These are phyloP conservation scores for Tolypocladium nubicola DNA, from an alignment of 2,329 filamentous ascomycete species.

Conservation along the genomic window DNA sequence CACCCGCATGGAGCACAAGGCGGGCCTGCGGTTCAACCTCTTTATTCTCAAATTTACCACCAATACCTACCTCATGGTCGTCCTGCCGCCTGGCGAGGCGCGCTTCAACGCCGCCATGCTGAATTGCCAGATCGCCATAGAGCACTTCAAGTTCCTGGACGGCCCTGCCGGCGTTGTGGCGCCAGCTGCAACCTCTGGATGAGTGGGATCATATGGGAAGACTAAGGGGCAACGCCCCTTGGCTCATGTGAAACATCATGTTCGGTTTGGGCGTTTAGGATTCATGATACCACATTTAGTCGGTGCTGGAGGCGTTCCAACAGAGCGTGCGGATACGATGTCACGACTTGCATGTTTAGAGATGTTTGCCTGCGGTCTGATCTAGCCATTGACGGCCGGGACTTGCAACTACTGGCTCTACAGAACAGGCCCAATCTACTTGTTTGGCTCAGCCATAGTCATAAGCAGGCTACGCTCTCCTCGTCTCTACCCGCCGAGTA, in stretches of 20 bases:
- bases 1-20: constrained; percentile 70
- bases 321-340: background rate
- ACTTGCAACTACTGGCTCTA: background rate
- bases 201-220: background rate
- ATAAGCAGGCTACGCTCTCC: background rate
- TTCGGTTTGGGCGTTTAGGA: constrained; percentile 1
- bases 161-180: constrained; percentile 23
- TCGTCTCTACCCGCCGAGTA: background rate
- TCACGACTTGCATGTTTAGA: background rate
- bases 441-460: background rate
- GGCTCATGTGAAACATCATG: background rate
- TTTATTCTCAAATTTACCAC: constrained; percentile 94
- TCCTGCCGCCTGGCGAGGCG: constrained; percentile 83
- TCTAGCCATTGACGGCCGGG: background rate
- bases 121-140: constrained; percentile 78
- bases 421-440: background rate
- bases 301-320: background rate
- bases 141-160: constrained; percentile 65
- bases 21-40: constrained; percentile 70
- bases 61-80: constrained; percentile 92
- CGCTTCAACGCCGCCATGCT: constrained; percentile 84
- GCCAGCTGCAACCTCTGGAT: constrained; percentile 14
- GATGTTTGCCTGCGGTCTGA: background rate
- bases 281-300: constrained; percentile 4
- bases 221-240: background rate